Evolutionary conservation across 768 basidiomycete species (phyloP).

Genomic region (Phylloporus rhodoxanthus): DNA sequence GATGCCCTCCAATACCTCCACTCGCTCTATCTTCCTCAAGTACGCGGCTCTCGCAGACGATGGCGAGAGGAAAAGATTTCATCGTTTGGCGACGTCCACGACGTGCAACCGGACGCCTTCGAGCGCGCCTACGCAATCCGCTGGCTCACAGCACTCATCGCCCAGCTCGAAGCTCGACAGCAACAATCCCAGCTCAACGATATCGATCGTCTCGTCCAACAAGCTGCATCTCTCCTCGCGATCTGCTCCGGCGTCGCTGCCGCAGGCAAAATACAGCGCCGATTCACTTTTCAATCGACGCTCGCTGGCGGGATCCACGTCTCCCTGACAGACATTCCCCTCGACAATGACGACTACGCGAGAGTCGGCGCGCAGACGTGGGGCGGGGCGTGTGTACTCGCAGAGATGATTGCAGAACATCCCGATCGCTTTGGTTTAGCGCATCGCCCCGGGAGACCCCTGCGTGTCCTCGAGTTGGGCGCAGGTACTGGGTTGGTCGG

Average conservation of each 20-base stretch:
- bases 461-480: slow-evolving; percentile 49
- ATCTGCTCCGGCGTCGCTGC: slow-evolving; percentile 58
- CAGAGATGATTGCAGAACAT: slow-evolving; percentile 60
- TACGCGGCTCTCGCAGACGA: slow-evolving; percentile 52
- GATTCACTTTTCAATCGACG: slow-evolving; percentile 40
- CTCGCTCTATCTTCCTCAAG: slow-evolving; percentile 52
- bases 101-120: slow-evolving; percentile 51
- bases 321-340: slow-evolving; percentile 58
- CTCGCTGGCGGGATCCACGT: slow-evolving; percentile 29
- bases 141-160: slow-evolving; percentile 69
- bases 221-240: slow-evolving; percentile 59
- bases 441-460: background rate
- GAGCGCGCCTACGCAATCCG: slow-evolving; percentile 64
- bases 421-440: slow-evolving; percentile 48
- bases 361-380: slow-evolving; percentile 86
- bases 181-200: background rate
- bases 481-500: slow-evolving; percentile 54
- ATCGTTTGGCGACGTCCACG: background rate
- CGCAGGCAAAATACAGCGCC: slow-evolving; percentile 52
- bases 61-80: background rate
- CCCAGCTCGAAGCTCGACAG: slow-evolving; percentile 27
- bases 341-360: slow-evolving; percentile 62
- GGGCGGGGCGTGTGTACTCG: slow-evolving; percentile 78
- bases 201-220: slow-evolving; percentile 40
- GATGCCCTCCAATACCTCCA: slow-evolving; percentile 47